Percentiles rank a stretch among this genome's conserved stretches.
Conservation (phyloP, 495 filamentous ascomycete genomes). For the Jackrogersella minutella region DNA sequence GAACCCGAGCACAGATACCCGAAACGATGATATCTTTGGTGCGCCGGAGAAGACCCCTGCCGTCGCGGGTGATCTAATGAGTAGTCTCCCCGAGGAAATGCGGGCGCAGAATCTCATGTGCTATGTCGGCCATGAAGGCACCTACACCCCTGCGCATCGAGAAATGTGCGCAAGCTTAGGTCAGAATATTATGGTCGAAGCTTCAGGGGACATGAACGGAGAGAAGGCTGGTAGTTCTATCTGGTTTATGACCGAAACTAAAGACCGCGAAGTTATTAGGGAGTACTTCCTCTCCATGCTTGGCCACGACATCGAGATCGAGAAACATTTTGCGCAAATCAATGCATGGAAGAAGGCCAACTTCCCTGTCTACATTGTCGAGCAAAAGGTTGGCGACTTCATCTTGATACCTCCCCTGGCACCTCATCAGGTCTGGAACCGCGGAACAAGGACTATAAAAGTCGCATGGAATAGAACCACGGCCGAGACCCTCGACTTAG, state of each 20-base stretch:
- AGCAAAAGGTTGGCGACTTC: constrained; percentile 92
- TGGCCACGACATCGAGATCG: constrained; percentile 95
- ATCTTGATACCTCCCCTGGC: constrained; percentile 94
- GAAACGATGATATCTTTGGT: constrained; percentile 55
- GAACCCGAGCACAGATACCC: constrained; percentile 26
- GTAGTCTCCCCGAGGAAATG: constrained; percentile 83
- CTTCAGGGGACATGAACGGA: constrained; percentile 73
- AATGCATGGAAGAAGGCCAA: constrained; percentile 92
- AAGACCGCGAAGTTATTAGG: constrained; percentile 83
- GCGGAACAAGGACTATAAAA: constrained; percentile 93
- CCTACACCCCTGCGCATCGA: constrained; percentile 93
- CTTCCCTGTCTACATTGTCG: constrained; percentile 90
- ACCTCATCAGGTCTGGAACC: constrained; percentile 99
- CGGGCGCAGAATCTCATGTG: constrained; percentile 97
- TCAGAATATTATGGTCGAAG: constrained; percentile 97
- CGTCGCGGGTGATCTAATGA: constrained; percentile 88
- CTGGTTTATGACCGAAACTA: constrained; percentile 97
- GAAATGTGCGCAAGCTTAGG: constrained; percentile 98
- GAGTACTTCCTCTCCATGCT: constrained; percentile 92
- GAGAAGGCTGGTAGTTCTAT: constrained; percentile 87
- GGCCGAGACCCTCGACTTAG: constrained; percentile 85
- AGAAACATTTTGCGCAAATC: constrained; percentile 93
- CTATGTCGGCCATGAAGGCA: constrained; percentile 97
- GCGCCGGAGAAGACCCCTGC: constrained; percentile 55
- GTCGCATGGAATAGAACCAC: constrained; percentile 98